Base-by-base conservation (phyloP, 2,329 filamentous ascomycete genomes). In the Aspergillus sojae region DNA sequence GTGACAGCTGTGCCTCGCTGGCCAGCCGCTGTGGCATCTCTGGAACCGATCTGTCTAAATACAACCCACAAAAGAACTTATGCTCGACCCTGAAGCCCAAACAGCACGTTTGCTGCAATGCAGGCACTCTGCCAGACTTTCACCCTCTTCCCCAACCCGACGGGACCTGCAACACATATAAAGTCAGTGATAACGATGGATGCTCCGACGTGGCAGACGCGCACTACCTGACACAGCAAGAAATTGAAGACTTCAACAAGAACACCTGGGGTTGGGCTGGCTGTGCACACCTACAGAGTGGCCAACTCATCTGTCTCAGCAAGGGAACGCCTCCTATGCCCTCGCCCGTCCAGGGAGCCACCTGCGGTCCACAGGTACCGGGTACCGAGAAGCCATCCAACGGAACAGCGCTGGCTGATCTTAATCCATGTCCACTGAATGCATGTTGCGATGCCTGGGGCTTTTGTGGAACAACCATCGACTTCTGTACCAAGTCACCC, bases 361-460 rank as follows among this genome's bases (percentile, higher is more conserved):
- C 78, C 0, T 84, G 84, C 67, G 83, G 84, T 0, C 84, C 83
- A 1, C 74, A 78, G 41, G 74, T 78, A 1, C 75, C 77, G 4
- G 79, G 79, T 0, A 82, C 81, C 0, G 61, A 69, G 28, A 41
- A 63, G 12, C 76, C 80, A 0, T n/a, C 71, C 0, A 65, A 71
- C 36, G 75, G 73, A 16, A 9, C 54, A 0, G 66, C 70, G 1
- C 7, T 83, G 3, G 67, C 74, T 0, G 66, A 72, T 6, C 68
- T 85, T 10, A 86, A 85, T 63, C 80, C 77, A 0, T 86, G 84
- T 63, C 78, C 76, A 7, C 69, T 80, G 4, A 81, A 81, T 52
- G 78, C 76, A 2, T 82, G 80, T 67, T 82, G 80, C 66, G 74
- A 80, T 61, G 71, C 75, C 45, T 81, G 79, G 73, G 83, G 82